These are phyloP conservation scores for Dissoconium aciculare DNA, from an alignment of 2,329 filamentous ascomycete genomes.

Conservation along the genomic window DNA sequence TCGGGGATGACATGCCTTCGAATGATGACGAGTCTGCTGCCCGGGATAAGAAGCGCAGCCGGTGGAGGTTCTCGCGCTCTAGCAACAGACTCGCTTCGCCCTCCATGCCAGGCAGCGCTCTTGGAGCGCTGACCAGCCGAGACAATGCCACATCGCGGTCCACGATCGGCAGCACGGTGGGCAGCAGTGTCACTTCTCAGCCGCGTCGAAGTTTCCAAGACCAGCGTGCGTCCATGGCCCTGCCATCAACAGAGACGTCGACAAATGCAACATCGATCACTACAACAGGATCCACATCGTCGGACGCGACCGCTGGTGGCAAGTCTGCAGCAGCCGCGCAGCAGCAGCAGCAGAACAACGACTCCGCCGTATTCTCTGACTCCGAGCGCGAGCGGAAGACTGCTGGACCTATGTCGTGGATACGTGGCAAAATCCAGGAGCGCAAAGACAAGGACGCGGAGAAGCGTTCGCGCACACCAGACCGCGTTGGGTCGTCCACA, in stretches of 20 bases:
- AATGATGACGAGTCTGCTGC: conserved; percentile 21
- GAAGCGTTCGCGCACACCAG: conserved; percentile 26
- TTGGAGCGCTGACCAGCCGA: conserved; percentile 18
- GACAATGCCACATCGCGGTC: conserved; percentile 21
- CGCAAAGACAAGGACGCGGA: conserved; percentile 40
- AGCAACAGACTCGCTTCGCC: conserved; percentile 15
- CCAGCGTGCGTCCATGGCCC: too few species aligned
- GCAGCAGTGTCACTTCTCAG: conserved; percentile 7
- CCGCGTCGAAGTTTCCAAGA: conserved; percentile 21
- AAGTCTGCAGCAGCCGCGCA: not conserved
- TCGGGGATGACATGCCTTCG: conserved; percentile 41
- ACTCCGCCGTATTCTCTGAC: conserved; percentile 21
- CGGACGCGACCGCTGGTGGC: conserved; percentile 11
- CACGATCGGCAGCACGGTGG: conserved; percentile 19
- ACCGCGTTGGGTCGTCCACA: conserved; percentile 19
- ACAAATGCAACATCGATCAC: conserved; percentile 11
- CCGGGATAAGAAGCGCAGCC: conserved; percentile 54
- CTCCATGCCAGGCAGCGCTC: conserved; percentile 13
- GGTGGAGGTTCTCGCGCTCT: conserved; percentile 51
- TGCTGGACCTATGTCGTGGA: conserved; percentile 48
- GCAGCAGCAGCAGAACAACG: not conserved
- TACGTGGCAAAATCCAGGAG: conserved; percentile 50
- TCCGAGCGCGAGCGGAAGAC: conserved; percentile 32
- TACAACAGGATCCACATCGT: conserved; percentile 12
- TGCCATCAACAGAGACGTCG: conserved; percentile 10